Evolutionary conservation across 306 rosid species (phyloP).

Genomic region (Aeschynomene evenia): DNA sequence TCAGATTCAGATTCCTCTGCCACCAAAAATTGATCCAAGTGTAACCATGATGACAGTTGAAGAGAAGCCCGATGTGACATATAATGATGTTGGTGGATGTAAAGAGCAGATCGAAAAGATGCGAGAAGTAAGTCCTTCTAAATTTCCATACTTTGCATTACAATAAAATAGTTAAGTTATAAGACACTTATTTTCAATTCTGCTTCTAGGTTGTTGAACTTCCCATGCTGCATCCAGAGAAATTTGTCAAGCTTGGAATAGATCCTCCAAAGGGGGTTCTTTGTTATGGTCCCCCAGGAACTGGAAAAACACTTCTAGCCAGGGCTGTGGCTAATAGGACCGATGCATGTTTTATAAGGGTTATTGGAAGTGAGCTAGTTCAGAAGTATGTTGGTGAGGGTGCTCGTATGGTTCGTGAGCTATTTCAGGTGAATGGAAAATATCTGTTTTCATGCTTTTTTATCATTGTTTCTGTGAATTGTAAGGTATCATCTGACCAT

Average conservation of each 20-base stretch:
- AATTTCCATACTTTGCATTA: not conserved
- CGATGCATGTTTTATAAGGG: constrained; percentile 98
- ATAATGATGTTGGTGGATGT: constrained; percentile 98
- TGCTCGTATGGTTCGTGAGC: constrained; percentile 96
- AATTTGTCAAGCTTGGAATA: constrained; percentile 95
- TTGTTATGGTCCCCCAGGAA: constrained; percentile 99
- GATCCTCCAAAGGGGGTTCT: constrained; percentile 99
- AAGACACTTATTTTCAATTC: constrained; percentile 20
- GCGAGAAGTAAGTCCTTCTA: constrained; percentile 69
- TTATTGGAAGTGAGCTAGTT: constrained; percentile 98
- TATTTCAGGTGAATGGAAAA: constrained; percentile 67
- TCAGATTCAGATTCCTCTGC: constrained; percentile 98
- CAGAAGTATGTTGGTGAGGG: constrained; percentile 99
- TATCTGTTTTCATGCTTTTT: not conserved
- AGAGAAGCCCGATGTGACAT: constrained; percentile 98
- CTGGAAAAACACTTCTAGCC: constrained; percentile 97
- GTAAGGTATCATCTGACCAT: constrained; percentile 1
- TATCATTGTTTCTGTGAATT: not conserved
- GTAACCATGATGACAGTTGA: constrained; percentile 98
- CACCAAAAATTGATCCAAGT: constrained; percentile 98
- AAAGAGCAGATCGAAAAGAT: constrained; percentile 96
- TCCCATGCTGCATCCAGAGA: constrained; percentile 99
- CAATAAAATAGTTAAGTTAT: not conserved
- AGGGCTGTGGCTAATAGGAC: constrained; percentile 99
- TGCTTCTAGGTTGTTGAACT: constrained; percentile 87